Evolutionary conservation across 352 stramenopile species (phyloP).

Genomic region (Globisporangium splendens): DNA sequence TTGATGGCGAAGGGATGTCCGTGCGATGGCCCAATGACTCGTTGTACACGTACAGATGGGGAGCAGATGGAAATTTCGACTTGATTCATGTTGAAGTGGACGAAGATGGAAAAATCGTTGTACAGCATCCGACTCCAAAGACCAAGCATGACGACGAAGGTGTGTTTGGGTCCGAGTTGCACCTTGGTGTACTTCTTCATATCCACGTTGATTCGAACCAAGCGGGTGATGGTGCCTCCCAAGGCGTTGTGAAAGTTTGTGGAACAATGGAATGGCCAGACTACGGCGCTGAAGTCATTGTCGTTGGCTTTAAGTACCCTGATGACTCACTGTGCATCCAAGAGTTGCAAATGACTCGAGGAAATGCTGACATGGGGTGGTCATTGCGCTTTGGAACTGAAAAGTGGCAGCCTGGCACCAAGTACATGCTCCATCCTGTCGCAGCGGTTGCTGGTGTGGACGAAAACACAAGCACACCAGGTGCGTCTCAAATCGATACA

Average conservation of each 20-base stretch:
- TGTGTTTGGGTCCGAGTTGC: conserved; percentile 67
- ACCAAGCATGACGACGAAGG: conserved; percentile 71
- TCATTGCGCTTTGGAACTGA: conserved; percentile 80
- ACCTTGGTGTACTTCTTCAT: conserved; percentile 78
- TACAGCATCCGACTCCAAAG: conserved; percentile 66
- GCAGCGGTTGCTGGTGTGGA: background rate
- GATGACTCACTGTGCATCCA: conserved; percentile 68
- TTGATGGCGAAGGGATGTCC: conserved; percentile 87
- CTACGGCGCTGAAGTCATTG: conserved; percentile 66
- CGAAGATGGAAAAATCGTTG: conserved; percentile 68
- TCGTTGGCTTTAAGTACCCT: conserved; percentile 54
- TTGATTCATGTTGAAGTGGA: conserved; percentile 83
- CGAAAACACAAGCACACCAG: background rate
- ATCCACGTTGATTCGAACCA: conserved; percentile 32
- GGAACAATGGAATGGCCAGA: conserved; percentile 83
- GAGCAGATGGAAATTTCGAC: conserved; percentile 85
- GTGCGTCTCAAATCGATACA: conserved; percentile 21
- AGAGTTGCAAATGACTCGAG: conserved; percentile 77
- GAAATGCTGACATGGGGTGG: conserved; percentile 87
- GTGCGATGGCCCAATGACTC: conserved; percentile 88
- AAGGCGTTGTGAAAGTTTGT: conserved; percentile 27
- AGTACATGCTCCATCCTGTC: conserved; percentile 56
- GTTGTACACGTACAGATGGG: conserved; percentile 87
- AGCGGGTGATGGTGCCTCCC: background rate
- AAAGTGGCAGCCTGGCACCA: conserved; percentile 85